A percentile compares a stretch with the other conserved stretches of the same genome.
Evolutionary conservation across 257 asterid genomes (phyloP).

Genomic region (Asclepias syriaca): DNA sequence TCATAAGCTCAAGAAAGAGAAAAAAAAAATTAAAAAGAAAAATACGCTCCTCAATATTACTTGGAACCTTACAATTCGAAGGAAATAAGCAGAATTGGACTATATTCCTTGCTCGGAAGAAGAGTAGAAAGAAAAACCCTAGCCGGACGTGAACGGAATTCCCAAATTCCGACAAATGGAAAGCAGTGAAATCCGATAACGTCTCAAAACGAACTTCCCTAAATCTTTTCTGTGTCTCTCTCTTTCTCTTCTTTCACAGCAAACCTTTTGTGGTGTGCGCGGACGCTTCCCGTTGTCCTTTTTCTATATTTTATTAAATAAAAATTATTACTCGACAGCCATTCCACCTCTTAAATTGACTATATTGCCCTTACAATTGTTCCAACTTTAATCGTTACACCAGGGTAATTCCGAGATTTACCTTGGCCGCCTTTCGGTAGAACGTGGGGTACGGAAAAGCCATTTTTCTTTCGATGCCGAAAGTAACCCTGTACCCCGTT

Average conservation of each 20-base stretch:
- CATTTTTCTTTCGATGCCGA: conserved; percentile 26
- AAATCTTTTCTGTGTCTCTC: conserved; percentile 19
- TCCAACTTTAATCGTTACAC: conserved; percentile 22
- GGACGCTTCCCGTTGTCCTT: conserved; percentile 44
- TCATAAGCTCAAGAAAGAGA: conserved; percentile 13
- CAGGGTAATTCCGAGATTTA: conserved; percentile 37
- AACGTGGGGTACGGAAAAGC: conserved; percentile 35
- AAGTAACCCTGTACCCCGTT: conserved; percentile 23
- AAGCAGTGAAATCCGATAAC: conserved; percentile 63
- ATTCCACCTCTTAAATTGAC: conserved; percentile 5
- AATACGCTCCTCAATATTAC: not conserved
- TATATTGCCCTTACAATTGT: conserved; percentile 13
- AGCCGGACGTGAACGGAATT: conserved; percentile 69
- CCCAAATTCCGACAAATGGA: conserved; percentile 61
- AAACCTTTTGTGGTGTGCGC: conserved; percentile 56
- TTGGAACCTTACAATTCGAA: not conserved
- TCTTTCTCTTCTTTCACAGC: conserved; percentile 23
- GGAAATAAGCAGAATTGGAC: not conserved
- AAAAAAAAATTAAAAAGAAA: not conserved
- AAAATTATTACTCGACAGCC: conserved; percentile 25
- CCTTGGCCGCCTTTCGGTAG: conserved; percentile 47
- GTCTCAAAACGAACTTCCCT: conserved; percentile 52
- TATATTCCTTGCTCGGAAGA: not conserved
- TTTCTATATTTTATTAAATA: conserved; percentile 8
- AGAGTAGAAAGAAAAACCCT: conserved; percentile 18